Base-by-base conservation (phyloP, 805 yeast species). In the Yarrowia deformans region DNA sequence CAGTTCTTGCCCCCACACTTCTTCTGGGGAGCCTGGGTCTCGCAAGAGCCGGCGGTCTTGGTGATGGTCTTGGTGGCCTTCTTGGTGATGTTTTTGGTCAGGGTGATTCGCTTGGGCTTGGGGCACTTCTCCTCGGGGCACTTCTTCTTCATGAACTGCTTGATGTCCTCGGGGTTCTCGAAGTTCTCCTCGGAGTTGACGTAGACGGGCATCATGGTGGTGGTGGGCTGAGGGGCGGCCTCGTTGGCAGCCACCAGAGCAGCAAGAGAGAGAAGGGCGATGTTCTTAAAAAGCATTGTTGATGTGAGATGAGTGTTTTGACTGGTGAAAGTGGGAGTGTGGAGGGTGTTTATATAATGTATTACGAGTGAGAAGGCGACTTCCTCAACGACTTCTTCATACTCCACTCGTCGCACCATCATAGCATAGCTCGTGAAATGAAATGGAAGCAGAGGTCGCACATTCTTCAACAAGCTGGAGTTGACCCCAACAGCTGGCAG, bases 11-110 rank as follows among this genome's bases (percentile, higher is more conserved):
- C 37, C 16, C 63, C 63, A 37, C 63, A 56, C 63, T 56, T 56
- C 63, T 56, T 56, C 63, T 56, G 48, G 42, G 60, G 60, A 39
- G 58, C 58, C 61, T 55, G 61, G 46, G 61, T 55, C 46, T 55
- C 23, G 61, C 61, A 55, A 14, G 45, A 39, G 63, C 39, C 48
- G 48, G 45, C 14, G n/a, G 63, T 56, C 63, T 56, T 56, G 63
- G 45, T 39, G 37, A 40, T 39, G 48, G 63, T 56, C 63, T 23
- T 56, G 63, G 32, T 23, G 37, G 63, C 61, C 16, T 13, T n/a
- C 46, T 40, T 39, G 61, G 61, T 55, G 61, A 55, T 55, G 61
- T 55, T 55, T 46, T 55, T 55, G 61, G 61, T 55, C 23, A 55
- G 61, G 13, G 19, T 39, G 18, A 55, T 46, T 19, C 35, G 61